Conservation (phyloP, 2,329 filamentous ascomycete species). For the Colletotrichum coccodes region DNA sequence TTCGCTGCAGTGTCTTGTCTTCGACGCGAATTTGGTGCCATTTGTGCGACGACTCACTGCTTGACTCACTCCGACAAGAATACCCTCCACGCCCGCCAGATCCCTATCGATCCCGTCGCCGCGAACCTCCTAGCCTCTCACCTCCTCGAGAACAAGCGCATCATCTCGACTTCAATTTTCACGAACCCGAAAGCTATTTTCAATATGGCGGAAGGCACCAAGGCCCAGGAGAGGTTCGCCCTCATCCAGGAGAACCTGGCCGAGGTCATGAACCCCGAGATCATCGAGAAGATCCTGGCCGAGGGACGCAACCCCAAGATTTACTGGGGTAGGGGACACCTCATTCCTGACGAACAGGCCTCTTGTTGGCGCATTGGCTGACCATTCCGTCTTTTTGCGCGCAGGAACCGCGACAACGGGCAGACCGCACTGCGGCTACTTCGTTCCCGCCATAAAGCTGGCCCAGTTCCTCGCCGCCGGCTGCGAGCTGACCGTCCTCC, state of each 20-base stretch:
- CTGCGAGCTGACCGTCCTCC: slow-evolving; percentile 82
- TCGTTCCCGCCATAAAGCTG: slow-evolving; percentile 89
- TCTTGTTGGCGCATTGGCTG: slow-evolving; percentile 13
- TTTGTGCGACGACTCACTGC: slow-evolving; percentile 21
- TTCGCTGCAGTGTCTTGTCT: slow-evolving; percentile 15
- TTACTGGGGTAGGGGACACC: slow-evolving; percentile 77
- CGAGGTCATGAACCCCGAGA: slow-evolving; percentile 86
- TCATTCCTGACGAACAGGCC: background rate
- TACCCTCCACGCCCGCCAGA: slow-evolving; percentile 1
- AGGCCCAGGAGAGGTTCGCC: slow-evolving; percentile 70
- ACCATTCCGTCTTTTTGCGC: slow-evolving; percentile 14
- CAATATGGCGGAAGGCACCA: slow-evolving; percentile 45
- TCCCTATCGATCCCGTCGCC: background rate
- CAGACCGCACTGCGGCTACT: slow-evolving; percentile 90
- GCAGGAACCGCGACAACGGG: slow-evolving; percentile 83
- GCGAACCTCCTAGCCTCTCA: background rate
- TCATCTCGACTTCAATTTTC: background rate
- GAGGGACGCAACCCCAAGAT: slow-evolving; percentile 79
- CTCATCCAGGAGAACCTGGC: slow-evolving; percentile 85
- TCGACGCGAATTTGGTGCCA: slow-evolving; percentile 17
- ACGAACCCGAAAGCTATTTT: background rate
- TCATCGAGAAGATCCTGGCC: slow-evolving; percentile 78
- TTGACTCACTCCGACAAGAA: slow-evolving; percentile 25
- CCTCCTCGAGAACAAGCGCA: background rate
- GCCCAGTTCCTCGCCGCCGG: slow-evolving; percentile 87